Conservation (phyloP, 108 stramenopile species). For the Discostella pseudostelligera region DNA sequence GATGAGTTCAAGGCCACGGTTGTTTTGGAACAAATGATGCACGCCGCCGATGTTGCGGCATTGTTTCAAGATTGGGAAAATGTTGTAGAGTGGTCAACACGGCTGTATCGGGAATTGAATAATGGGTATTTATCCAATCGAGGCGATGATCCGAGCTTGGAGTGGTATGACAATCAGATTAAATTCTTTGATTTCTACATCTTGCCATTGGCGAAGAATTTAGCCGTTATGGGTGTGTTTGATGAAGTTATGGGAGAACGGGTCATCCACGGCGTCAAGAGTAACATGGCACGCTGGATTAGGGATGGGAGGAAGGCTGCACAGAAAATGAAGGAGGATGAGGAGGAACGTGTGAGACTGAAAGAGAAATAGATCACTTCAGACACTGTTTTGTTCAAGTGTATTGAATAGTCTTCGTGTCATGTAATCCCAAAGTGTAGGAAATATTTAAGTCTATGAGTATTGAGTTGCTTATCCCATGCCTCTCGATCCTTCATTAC, state of each 20-base stretch:
- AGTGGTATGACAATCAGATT: conserved; percentile 76
- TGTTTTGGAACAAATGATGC: conserved; percentile 69
- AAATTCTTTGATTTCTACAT: conserved; percentile 79
- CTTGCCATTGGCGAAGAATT: conserved; percentile 61
- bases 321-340: conserved; percentile 1
- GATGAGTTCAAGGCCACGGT: conserved; percentile 72
- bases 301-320: conserved; percentile 10
- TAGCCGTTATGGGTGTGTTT: conserved; percentile 68
- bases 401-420: too few species aligned
- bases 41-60: conserved; percentile 73
- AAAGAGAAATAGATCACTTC: too few species aligned
- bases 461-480: too few species aligned
- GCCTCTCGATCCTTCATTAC: too few species aligned
- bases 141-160: conserved; percentile 60
- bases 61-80: conserved; percentile 74
- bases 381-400: too few species aligned
- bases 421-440: too few species aligned
- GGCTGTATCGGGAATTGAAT: conserved; percentile 64
- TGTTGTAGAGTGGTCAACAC: conserved; percentile 61
- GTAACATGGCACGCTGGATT: conserved; percentile 16
- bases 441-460: too few species aligned
- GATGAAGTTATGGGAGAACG: conserved; percentile 28
- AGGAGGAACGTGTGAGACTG: neutral
- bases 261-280: conserved; percentile 15
- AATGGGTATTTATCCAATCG: conserved; percentile 48